Evolutionary conservation across 2,329 filamentous ascomycete genomes (phyloP).

Genomic region (Aspergillus udagawae): DNA sequence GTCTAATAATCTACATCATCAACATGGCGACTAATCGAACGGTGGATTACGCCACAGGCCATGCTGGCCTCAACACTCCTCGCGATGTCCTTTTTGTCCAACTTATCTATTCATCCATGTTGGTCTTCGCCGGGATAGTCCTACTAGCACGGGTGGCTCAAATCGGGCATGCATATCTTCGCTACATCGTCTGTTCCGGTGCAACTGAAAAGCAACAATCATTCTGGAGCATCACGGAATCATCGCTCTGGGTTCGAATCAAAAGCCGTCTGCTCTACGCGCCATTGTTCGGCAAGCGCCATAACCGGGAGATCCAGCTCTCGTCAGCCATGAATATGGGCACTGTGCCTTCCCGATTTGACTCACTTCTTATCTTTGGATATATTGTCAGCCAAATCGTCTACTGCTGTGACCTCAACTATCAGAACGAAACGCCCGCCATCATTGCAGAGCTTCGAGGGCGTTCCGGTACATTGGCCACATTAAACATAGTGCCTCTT

Average conservation of each 20-base stretch:
- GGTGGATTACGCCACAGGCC: constrained; percentile 35
- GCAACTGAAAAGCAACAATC: constrained; percentile 37
- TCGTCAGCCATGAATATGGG: constrained; percentile 66
- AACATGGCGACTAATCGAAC: background rate
- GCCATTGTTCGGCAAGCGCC: constrained; percentile 68
- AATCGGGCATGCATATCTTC: constrained; percentile 42
- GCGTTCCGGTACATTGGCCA: constrained; percentile 75
- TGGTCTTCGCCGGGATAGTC: constrained; percentile 32
- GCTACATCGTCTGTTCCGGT: constrained; percentile 39
- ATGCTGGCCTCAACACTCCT: constrained; percentile 37
- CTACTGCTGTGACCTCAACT: constrained; percentile 58
- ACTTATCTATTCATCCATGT: constrained; percentile 36
- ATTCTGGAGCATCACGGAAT: constrained; percentile 45
- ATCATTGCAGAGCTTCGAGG: constrained; percentile 80
- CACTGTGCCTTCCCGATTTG: constrained; percentile 74
- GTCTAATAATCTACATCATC: background rate
- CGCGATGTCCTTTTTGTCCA: constrained; percentile 37
- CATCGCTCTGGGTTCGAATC: constrained; percentile 37
- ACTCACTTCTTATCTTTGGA: constrained; percentile 63
- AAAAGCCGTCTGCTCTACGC: constrained; percentile 53
- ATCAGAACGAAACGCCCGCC: constrained; percentile 44
- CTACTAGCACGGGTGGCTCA: constrained; percentile 40
- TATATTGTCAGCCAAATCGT: constrained; percentile 70
- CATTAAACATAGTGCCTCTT: constrained; percentile 88
- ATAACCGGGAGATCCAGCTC: constrained; percentile 72